Percentiles rank a stretch among this genome's conserved stretches.
Evolutionary conservation across 192 early-diverging fungal genomes (phyloP).

Genomic region (Geosiphon pyriformis): DNA sequence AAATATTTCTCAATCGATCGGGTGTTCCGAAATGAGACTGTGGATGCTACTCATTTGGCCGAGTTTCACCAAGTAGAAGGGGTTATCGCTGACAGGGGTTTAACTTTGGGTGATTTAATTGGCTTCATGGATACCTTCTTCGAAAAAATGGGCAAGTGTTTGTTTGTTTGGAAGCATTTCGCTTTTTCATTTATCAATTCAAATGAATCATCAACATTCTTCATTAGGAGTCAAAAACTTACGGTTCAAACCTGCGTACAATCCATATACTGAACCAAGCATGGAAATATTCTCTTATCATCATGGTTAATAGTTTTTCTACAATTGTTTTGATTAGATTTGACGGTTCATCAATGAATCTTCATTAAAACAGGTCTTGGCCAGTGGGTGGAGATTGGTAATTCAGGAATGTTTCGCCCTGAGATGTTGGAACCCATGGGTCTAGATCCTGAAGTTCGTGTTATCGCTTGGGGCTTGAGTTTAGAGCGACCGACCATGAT

Average conservation of each 20-base stretch:
- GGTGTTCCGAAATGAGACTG: constrained; percentile 97
- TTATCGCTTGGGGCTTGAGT: constrained; percentile 97
- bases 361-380: constrained; percentile 48
- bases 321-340: not conserved
- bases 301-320: constrained; percentile 41
- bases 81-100: constrained; percentile 90
- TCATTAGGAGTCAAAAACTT: constrained; percentile 60
- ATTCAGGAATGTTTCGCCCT: constrained; percentile 99
- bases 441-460: constrained; percentile 87
- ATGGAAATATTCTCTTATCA: constrained; percentile 99
- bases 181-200: too few species aligned
- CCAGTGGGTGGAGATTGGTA: constrained; percentile 95
- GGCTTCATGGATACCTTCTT: constrained; percentile 96
- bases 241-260: constrained; percentile 99
- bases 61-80: constrained; percentile 99
- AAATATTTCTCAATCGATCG: constrained; percentile 99
- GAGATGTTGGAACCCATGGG: constrained; percentile 97
- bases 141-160: constrained; percentile 80
- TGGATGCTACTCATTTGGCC: constrained; percentile 97
- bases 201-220: too few species aligned
- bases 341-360: not conserved
- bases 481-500: constrained; percentile 99
- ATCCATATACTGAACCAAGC: constrained; percentile 99
- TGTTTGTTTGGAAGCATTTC: not conserved
- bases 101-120: constrained; percentile 95